These are phyloP conservation scores for Dactylonectria estremocensis DNA, from an alignment of 2,329 filamentous ascomycete species.

Conservation along the genomic window DNA sequence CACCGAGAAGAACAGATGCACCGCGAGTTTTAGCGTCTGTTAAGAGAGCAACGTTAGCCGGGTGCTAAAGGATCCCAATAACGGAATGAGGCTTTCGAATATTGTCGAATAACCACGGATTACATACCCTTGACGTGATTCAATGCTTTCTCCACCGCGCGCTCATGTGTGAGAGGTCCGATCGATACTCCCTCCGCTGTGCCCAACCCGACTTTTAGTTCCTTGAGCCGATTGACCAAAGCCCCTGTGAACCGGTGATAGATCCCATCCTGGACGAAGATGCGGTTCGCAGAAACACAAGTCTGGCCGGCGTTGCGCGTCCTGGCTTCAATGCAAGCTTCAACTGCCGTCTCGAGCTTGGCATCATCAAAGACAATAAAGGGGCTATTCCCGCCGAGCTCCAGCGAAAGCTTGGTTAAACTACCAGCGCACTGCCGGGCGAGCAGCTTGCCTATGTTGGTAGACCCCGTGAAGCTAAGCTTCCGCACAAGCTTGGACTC, in stretches of 20 bases:
- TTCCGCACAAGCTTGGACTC: no score
- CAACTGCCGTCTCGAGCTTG: neutral
- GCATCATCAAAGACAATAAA: no score
- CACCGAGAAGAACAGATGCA: conserved; percentile 69
- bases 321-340: conserved; percentile 8
- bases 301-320: conserved; percentile 17
- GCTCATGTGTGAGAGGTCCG: conserved; percentile 74
- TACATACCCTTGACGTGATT: conserved; percentile 64
- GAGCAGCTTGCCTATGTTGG: no score
- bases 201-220: conserved; percentile 70
- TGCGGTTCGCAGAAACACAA: conserved; percentile 64
- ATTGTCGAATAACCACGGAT: no score
- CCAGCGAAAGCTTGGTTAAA: no score
- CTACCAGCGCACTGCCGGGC: no score
- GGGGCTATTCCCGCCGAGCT: no score
- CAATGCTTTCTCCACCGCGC: conserved; percentile 72
- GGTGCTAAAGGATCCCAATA: neutral
- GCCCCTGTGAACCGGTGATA: conserved; percentile 69
- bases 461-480: no score
- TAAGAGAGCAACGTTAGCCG: no score
- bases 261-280: conserved; percentile 71
- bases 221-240: conserved; percentile 64
- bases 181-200: conserved; percentile 68
- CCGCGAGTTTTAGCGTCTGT: conserved; percentile 71
- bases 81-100: neutral